phyloP scores from a whole-genome alignment of 2,329 filamentous ascomycete species.

The Talaromyces sp. region DNA sequence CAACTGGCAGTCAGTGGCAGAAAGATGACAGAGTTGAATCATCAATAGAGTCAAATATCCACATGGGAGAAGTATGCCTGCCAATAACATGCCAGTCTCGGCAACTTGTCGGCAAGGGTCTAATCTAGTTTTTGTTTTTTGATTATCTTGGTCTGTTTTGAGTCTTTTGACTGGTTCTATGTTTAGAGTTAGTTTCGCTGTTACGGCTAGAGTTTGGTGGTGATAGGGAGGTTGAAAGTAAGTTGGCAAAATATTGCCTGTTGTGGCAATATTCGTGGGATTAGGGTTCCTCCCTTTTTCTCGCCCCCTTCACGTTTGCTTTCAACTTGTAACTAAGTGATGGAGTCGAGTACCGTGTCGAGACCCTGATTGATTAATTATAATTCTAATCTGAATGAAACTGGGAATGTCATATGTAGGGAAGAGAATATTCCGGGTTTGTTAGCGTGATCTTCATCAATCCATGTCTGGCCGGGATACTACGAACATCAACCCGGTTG shows the following conservation, averaged over 20 bases:
- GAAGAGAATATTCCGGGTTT: slow-evolving; percentile 1
- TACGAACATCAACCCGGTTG: background rate
- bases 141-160: background rate
- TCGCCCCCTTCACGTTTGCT: background rate
- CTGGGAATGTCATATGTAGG: background rate
- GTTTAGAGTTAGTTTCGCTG: background rate
- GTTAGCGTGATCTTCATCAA: background rate
- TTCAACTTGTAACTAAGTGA: background rate
- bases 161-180: background rate
- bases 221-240: background rate
- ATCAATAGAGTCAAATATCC: background rate
- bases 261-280: background rate
- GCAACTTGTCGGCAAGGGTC: background rate
- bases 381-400: background rate
- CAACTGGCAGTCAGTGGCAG: too few relatives aligned
- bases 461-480: too few relatives aligned
- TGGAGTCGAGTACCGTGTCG: background rate
- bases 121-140: background rate
- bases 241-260: background rate
- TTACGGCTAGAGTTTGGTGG: background rate
- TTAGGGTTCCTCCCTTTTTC: background rate
- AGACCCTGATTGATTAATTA: background rate
- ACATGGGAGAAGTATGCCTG: background rate
- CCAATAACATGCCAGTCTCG: background rate
- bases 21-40: background rate